Evolutionary conservation across 2,329 filamentous ascomycete genomes (phyloP).

Genomic region (Fonsecaea pedrosoi): DNA sequence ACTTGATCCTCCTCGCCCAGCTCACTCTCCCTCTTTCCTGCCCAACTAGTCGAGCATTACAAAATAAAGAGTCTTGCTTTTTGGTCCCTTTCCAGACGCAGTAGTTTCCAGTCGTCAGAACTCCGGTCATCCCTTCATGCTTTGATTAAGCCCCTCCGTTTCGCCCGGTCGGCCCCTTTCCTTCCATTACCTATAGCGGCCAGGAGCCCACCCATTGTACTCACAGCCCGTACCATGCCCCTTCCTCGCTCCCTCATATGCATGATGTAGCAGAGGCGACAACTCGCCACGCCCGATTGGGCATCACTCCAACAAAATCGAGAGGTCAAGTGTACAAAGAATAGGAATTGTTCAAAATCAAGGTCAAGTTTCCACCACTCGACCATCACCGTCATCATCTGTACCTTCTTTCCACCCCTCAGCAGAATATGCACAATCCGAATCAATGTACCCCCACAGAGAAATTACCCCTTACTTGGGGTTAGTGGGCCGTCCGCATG

Average conservation of each 20-base stretch:
- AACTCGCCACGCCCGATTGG: constrained; percentile 19
- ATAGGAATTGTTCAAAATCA: constrained; percentile 31
- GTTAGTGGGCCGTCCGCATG: constrained; percentile 32
- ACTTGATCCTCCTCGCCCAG: constrained; percentile 7
- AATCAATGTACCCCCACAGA: constrained; percentile 13
- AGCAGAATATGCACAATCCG: constrained; percentile 16
- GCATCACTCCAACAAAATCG: constrained; percentile 24
- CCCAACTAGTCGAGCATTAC: constrained; percentile 27
- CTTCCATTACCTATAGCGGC: constrained; percentile 19
- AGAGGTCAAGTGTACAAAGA: constrained; percentile 35
- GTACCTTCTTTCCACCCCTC: neutral
- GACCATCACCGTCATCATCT: neutral
- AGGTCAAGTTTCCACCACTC: constrained; percentile 4
- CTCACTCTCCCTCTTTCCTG: constrained; percentile 10
- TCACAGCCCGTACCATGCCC: constrained; percentile 3
- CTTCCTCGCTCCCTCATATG: constrained; percentile 31
- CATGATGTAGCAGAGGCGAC: constrained; percentile 28
- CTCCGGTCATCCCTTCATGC: constrained; percentile 35
- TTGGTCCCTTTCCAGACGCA: constrained; percentile 18
- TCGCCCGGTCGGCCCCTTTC: constrained; percentile 15
- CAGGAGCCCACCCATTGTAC: constrained; percentile 8
- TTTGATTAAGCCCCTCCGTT: constrained; percentile 26
- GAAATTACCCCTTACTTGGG: neutral
- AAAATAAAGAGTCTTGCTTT: constrained; percentile 31
- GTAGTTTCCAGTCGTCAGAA: constrained; percentile 24